A percentile compares a stretch with the other conserved stretches of the same genome.
Conservation (phyloP, 805 yeast genomes). For the Cyberlindnera misumaiensis region DNA sequence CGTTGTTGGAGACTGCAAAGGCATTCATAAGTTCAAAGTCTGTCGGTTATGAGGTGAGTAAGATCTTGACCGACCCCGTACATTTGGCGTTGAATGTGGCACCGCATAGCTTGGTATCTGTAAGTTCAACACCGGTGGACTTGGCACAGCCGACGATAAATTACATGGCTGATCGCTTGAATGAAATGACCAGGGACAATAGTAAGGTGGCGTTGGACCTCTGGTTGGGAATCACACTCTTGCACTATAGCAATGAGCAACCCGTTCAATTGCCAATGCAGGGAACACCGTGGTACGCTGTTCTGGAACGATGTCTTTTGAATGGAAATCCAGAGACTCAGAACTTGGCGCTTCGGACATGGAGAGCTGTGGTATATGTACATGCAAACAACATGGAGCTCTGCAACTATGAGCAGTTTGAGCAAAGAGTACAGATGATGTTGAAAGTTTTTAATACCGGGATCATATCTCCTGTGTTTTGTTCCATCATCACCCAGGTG, state of each 20-base stretch:
- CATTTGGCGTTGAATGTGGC: slow-evolving; percentile 7
- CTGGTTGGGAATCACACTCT: slow-evolving; percentile 20
- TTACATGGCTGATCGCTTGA: slow-evolving; percentile 6
- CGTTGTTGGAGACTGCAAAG: slow-evolving; percentile 16
- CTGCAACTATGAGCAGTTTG: not conserved
- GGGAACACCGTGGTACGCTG: slow-evolving; percentile 5
- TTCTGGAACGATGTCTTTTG: slow-evolving; percentile 1
- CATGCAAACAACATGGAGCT: slow-evolving; percentile 3
- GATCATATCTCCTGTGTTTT: not conserved
- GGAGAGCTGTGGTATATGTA: slow-evolving; percentile 14
- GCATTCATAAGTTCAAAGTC: slow-evolving; percentile 11
- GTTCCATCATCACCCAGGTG: slow-evolving; percentile 2
- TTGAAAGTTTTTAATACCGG: slow-evolving; percentile 3
- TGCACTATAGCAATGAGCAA: slow-evolving; percentile 7
- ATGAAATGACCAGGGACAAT: slow-evolving; percentile 2
- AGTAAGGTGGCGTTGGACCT: slow-evolving; percentile 12
- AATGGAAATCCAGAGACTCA: slow-evolving; percentile 3
- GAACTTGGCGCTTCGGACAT: slow-evolving; percentile 6
- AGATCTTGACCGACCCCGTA: slow-evolving; percentile 5
- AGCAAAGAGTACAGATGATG: slow-evolving; percentile 2
- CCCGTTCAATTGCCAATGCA: not conserved
- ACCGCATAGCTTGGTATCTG: slow-evolving; percentile 2
- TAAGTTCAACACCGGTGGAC: slow-evolving; percentile 11
- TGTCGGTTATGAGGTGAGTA: slow-evolving; percentile 15
- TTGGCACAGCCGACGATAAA: slow-evolving; percentile 4